Evolutionary conservation across 176 grass and related monocot species (phyloP), one percentile per base, ranked within the genome.

Genomic region (Zoysia japonica): DNA sequence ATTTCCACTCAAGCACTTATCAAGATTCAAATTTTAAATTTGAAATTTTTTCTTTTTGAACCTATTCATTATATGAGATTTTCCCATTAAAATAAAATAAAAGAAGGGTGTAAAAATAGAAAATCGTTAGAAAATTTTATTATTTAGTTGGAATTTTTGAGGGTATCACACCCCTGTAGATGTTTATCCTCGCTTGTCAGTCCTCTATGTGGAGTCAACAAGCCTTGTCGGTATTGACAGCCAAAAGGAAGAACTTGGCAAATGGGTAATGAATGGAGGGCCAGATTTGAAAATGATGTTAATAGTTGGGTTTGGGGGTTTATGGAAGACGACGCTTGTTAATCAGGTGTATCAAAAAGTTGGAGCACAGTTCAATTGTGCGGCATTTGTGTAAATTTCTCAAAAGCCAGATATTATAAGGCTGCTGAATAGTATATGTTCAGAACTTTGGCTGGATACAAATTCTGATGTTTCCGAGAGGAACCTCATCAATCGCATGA

Each of bases 291-390:
- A 55, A 39, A n/a, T 79, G n/a, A 8, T 79, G 38, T 40, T 65
- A 1, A 79, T 68, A 15, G 49, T 68, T 9, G 77, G 77, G 1
- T 44, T 28, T 16, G 77, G 64, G 46, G 77, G 77, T 56, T 54
- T 79, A 10, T 64, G 77, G 0, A 79, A 79, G 38, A 79, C 64
- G 1, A 79, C 77, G 0, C 77, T 79, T 56, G 65, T 50, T 6
- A 56, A 68, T 50, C 39, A 56, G 17, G 77, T 79, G 49, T 68
- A 68, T 3, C 50, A 3, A 20, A 11, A 56, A 43, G 11, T 79
- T 15, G 17, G 38, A 3, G 45, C 17, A 5, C 0, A 79, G 2
- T 79, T 79, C 7, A 3, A 45, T 2, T 46, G 64, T n/a, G 54
- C 20, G 16, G 50, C n/a, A 3, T 55, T 78, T 67, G 37, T 78